Evolutionary conservation across 352 stramenopile genomes (phyloP).

Genomic region (Globisporangium yorkense): DNA sequence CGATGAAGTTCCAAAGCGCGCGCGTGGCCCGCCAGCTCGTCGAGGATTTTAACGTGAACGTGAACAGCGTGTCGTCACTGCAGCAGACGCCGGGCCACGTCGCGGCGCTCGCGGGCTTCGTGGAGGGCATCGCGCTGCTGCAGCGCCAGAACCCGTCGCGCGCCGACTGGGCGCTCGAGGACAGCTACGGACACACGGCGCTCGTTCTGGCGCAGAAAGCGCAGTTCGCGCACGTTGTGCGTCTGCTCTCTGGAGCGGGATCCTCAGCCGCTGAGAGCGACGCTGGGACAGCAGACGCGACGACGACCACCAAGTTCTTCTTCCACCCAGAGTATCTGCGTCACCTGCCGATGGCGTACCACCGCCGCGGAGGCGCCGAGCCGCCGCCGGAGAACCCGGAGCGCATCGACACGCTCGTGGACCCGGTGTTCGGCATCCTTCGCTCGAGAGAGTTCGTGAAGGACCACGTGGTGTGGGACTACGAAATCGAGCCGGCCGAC

Average conservation of each 20-base stretch:
- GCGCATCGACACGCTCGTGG: constrained; percentile 83
- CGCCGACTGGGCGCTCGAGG: constrained; percentile 25
- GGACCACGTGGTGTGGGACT: constrained; percentile 49
- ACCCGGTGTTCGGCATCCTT: constrained; percentile 66
- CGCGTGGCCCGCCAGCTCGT: constrained; percentile 25
- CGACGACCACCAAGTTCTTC: constrained; percentile 46
- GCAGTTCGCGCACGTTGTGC: constrained; percentile 27
- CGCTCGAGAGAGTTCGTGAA: constrained; percentile 63
- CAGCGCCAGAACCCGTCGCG: constrained; percentile 13
- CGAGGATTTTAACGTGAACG: constrained; percentile 30
- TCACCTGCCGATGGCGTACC: constrained; percentile 72
- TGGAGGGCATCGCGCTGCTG: constrained; percentile 39
- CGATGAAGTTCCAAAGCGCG: constrained; percentile 54
- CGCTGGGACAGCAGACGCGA: constrained; percentile 4
- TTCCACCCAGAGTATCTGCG: constrained; percentile 69
- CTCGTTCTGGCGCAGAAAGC: constrained; percentile 38
- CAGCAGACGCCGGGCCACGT: constrained; percentile 65
- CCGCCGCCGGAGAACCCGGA: constrained; percentile 89
- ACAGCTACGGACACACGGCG: constrained; percentile 46
- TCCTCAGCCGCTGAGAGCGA: not conserved
- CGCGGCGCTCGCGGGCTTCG: constrained; percentile 46
- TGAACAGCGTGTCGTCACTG: constrained; percentile 41
- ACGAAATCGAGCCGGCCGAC: constrained; percentile 62
- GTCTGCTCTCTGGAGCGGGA: constrained; percentile 13
- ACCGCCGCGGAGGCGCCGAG: constrained; percentile 55